Evolutionary conservation across 2,329 filamentous ascomycete genomes (phyloP), one percentile per base, ranked within the genome.

Genomic region (Hysterium pulicare): DNA sequence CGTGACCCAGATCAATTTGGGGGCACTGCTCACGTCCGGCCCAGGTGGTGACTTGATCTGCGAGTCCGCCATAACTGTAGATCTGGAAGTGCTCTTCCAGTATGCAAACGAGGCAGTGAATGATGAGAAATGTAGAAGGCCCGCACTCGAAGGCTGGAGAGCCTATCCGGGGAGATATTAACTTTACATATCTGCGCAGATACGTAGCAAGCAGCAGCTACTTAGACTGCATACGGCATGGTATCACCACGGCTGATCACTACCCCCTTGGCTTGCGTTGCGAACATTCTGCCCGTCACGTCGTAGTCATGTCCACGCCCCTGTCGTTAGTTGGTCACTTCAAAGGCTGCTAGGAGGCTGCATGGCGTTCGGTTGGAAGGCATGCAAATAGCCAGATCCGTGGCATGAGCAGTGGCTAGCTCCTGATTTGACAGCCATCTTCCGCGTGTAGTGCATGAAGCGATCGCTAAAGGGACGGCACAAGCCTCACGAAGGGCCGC

Each of bases 1-100:
- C 21, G 49, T 53, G 28, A 48, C 40, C 36, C 32, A 35, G n/a
- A 53, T 35, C 3, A 55, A 33, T 33, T 40, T 44, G 3, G 49
- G 35, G 9, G 48, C 48, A 30, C 26, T 26, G 16, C 15, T 46
- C 5, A 38, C 40, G 28, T 52, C 31, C 20, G 44, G 45, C 20
- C 42, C 39, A 5, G 40, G 47, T 23, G 34, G 24, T 28, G 7
- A 7, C 13, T 7, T 28, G n/a, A n/a, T n/a, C n/a, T n/a, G n/a
- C n/a, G n/a, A n/a, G n/a, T n/a, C n/a, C n/a, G n/a, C n/a, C n/a
- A n/a, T n/a, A n/a, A n/a, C n/a, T n/a, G n/a, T n/a, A n/a, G n/a
- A n/a, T n/a, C n/a, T n/a, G n/a, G n/a, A n/a, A n/a, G n/a, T n/a
- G n/a, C n/a, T n/a, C n/a, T n/a, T n/a, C n/a, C n/a, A n/a, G n/a